Percentiles rank a stretch among this genome's conserved stretches.
phyloP scores from a whole-genome alignment of 768 basidiomycete genomes.

The Tylopilus plumbeoviolaceoides region DNA sequence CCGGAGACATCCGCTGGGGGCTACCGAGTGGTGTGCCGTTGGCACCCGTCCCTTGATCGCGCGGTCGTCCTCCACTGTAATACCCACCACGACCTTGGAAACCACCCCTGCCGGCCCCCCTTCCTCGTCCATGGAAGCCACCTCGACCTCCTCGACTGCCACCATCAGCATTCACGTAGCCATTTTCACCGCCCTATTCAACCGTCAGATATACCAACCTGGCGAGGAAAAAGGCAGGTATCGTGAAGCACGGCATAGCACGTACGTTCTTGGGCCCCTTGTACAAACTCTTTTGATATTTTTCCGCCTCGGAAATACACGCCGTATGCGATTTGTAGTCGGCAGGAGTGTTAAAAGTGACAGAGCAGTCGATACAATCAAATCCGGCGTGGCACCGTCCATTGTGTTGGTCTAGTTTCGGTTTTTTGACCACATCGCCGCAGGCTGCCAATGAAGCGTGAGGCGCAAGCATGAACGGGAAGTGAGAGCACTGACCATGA shows the following conservation, averaged over 20 bases:
- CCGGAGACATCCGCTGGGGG: slow-evolving; percentile 47
- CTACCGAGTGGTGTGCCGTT: slow-evolving; percentile 72
- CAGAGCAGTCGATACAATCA: slow-evolving; percentile 88
- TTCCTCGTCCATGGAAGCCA: slow-evolving; percentile 22
- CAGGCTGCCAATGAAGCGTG: slow-evolving; percentile 46
- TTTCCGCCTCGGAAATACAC: slow-evolving; percentile 90
- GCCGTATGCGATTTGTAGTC: slow-evolving; percentile 81
- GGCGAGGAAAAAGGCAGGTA: not conserved
- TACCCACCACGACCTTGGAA: slow-evolving; percentile 21
- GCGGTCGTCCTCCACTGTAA: slow-evolving; percentile 25
- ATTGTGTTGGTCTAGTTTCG: slow-evolving; percentile 81
- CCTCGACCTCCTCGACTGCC: slow-evolving; percentile 6
- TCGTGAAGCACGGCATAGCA: not conserved
- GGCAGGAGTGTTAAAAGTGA: slow-evolving; percentile 67
- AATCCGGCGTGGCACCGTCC: slow-evolving; percentile 60
- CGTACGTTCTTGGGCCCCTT: slow-evolving; percentile 63
- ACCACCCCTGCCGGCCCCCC: slow-evolving; percentile 35
- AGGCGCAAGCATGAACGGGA: not conserved
- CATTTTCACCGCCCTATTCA: not conserved
- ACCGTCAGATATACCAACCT: not conserved
- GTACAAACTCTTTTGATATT: slow-evolving; percentile 85
- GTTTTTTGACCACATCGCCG: slow-evolving; percentile 87
- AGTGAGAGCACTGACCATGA: slow-evolving; percentile 47
- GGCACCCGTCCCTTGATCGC: slow-evolving; percentile 48
- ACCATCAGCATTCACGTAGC: not conserved